phyloP scores from a whole-genome alignment of 202 grass and related monocot genomes.

The Miscanthus sacchariflorus region DNA sequence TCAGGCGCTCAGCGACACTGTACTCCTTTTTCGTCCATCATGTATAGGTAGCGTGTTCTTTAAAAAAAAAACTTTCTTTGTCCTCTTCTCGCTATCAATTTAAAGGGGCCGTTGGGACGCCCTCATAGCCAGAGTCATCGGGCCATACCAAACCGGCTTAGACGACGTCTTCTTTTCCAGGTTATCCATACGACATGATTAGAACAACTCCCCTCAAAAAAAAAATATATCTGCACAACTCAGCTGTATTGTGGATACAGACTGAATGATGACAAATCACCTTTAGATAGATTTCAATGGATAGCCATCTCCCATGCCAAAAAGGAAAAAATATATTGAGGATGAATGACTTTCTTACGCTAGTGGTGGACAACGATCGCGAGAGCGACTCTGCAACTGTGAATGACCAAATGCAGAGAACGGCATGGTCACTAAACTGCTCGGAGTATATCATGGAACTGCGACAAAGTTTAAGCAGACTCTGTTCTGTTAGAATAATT shows the following conservation, averaged over 20 bases:
- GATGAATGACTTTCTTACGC: not conserved
- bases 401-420: not conserved
- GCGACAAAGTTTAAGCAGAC: not conserved
- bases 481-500: not conserved
- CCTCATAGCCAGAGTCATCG: too few species aligned
- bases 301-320: not conserved
- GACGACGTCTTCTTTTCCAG: too few species aligned
- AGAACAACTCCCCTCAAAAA: not conserved
- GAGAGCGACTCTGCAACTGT: slow-evolving; percentile 25
- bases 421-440: too few species aligned
- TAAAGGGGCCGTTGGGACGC: too few species aligned
- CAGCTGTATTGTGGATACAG: not conserved
- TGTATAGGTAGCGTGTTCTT: too few species aligned
- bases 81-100: too few species aligned
- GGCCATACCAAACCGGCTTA: too few species aligned
- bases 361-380: not conserved
- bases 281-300: not conserved
- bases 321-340: not conserved
- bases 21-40: too few species aligned
- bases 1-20: too few species aligned
- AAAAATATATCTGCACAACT: not conserved
- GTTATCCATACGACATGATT: not conserved
- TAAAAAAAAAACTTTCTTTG: too few species aligned
- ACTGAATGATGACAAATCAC: not conserved
- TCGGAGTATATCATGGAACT: too few species aligned